Conservation (phyloP, 1,139 yeast genomes). For the Saccharomyces pastorianus region DNA sequence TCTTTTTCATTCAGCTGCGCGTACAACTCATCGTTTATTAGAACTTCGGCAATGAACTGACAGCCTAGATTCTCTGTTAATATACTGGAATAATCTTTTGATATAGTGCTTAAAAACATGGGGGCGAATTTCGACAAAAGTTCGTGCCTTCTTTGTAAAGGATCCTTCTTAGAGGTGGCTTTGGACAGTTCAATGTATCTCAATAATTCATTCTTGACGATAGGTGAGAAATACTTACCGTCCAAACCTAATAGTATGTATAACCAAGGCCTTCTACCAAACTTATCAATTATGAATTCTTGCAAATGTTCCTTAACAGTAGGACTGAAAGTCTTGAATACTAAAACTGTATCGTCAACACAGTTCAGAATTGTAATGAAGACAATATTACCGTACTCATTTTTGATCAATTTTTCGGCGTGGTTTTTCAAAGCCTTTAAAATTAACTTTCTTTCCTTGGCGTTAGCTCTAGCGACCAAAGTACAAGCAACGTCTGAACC, state of each 20-base stretch:
- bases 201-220: slow-evolving; percentile 50
- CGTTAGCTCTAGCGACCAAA: slow-evolving; percentile 72
- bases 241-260: slow-evolving; percentile 74
- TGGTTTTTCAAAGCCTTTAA: slow-evolving; percentile 68
- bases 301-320: slow-evolving; percentile 53
- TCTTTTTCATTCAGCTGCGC: slow-evolving; percentile 41
- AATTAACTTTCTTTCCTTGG: slow-evolving; percentile 83
- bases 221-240: slow-evolving; percentile 75
- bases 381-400: slow-evolving; percentile 81
- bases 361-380: slow-evolving; percentile 73
- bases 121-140: slow-evolving; percentile 61
- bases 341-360: slow-evolving; percentile 87
- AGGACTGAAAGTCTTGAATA: slow-evolving; percentile 60
- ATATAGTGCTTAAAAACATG: slow-evolving; percentile 48
- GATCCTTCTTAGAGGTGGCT: slow-evolving; percentile 79
- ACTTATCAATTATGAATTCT: slow-evolving; percentile 59
- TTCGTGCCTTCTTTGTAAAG: slow-evolving; percentile 66
- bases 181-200: slow-evolving; percentile 58
- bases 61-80: slow-evolving; percentile 70
- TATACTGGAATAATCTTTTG: slow-evolving; percentile 41
- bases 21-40: slow-evolving; percentile 49
- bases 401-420: slow-evolving; percentile 62
- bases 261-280: slow-evolving; percentile 81
- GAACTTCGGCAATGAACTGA: slow-evolving; percentile 71
- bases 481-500: slow-evolving; percentile 87